Conservation (phyloP, 495 filamentous ascomycete species). For the Podospora fimiseda region DNA sequence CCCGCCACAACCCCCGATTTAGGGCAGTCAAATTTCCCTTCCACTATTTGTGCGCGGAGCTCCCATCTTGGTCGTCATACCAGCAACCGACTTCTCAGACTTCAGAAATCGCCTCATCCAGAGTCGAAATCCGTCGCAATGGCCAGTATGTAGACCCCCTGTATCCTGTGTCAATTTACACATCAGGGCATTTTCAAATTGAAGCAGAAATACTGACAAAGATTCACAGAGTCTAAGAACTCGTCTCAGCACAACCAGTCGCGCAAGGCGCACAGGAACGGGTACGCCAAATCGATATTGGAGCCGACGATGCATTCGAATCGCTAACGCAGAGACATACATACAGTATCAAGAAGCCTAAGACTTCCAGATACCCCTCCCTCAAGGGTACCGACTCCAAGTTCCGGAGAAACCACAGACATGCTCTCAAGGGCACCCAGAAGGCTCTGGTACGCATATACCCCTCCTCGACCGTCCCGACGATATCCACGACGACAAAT, state of each 20-base stretch:
- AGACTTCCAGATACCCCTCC: constrained; percentile 97
- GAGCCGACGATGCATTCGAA: constrained; percentile 5
- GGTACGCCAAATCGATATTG: constrained; percentile 51
- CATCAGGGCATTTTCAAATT: neutral
- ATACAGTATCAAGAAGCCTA: constrained; percentile 97
- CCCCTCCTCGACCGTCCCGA: neutral
- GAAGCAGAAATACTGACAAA: constrained; percentile 16
- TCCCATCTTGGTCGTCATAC: constrained; percentile 18
- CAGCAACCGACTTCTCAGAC: constrained; percentile 20
- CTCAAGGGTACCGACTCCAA: constrained; percentile 98
- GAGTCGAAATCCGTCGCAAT: constrained; percentile 40
- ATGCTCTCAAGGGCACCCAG: constrained; percentile 97
- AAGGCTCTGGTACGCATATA: constrained; percentile 89
- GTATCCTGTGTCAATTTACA: neutral
- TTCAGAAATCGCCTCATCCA: constrained; percentile 21
- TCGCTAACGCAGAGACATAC: constrained; percentile 11
- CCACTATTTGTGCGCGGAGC: constrained; percentile 24
- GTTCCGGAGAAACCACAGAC: constrained; percentile 98
- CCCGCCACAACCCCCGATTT: constrained; percentile 24
- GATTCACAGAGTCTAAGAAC: constrained; percentile 85
- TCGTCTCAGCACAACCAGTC: constrained; percentile 96
- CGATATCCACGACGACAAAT: neutral
- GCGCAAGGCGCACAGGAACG: constrained; percentile 96
- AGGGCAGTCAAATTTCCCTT: constrained; percentile 26
- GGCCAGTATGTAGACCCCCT: constrained; percentile 39